These are phyloP conservation scores for Ophiocordyceps camponoti-rufipedis DNA, from an alignment of 2,329 filamentous ascomycete species.

Conservation along the genomic window DNA sequence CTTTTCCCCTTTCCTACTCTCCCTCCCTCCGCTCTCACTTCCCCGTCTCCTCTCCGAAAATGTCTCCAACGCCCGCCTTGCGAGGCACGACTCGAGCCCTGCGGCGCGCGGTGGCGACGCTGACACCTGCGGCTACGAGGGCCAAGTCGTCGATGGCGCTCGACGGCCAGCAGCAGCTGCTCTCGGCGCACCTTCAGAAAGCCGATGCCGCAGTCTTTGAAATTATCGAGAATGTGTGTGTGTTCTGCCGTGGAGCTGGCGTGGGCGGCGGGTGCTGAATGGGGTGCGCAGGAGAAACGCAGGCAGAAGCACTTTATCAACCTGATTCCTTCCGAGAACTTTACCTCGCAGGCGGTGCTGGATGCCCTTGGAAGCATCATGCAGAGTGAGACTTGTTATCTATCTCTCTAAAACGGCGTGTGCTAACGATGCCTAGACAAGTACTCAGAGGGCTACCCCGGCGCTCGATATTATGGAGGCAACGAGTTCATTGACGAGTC, in stretches of 20 bases:
- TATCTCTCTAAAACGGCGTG: background rate
- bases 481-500: constrained; percentile 92
- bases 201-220: constrained; percentile 76
- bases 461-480: constrained; percentile 88
- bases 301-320: constrained; percentile 98
- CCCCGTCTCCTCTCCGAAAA: constrained; percentile 8
- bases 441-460: constrained; percentile 96
- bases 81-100: constrained; percentile 30
- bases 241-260: background rate
- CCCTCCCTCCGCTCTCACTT: background rate
- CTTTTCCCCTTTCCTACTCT: no score
- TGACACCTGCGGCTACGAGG: constrained; percentile 13
- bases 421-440: constrained; percentile 46
- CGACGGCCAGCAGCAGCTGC: constrained; percentile 55
- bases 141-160: constrained; percentile 26
- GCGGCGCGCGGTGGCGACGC: constrained; percentile 17
- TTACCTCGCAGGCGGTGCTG: constrained; percentile 81
- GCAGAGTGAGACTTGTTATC: constrained; percentile 47
- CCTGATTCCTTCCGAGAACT: constrained; percentile 88
- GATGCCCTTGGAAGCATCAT: constrained; percentile 86
- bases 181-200: constrained; percentile 61
- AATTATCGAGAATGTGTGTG: constrained; percentile 69
- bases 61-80: constrained; percentile 26
- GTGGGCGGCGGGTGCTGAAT: background rate
- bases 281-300: constrained; percentile 56